phyloP scores from a whole-genome alignment of 768 basidiomycete genomes.

The Suillus paluster region DNA sequence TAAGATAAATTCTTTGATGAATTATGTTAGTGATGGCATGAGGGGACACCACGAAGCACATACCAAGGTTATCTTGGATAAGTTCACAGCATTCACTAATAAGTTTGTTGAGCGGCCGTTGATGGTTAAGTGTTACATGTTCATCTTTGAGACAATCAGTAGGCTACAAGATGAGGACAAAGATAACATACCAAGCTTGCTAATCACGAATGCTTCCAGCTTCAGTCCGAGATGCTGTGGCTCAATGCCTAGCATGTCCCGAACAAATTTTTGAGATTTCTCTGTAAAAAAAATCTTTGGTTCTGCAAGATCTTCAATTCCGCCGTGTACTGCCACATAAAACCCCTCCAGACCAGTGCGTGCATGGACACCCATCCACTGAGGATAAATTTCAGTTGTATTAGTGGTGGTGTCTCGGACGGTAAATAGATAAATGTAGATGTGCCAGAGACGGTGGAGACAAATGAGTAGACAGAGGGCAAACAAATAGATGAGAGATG shows the following conservation, averaged over 20 bases:
- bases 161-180: background rate
- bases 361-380: conserved; percentile 10
- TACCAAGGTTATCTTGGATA: conserved; percentile 12
- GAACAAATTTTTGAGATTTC: conserved; percentile 11
- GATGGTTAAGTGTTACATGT: background rate
- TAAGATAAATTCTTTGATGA: conserved; percentile 4
- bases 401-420: too few species aligned
- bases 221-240: conserved; percentile 4
- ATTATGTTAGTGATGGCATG: conserved; percentile 3
- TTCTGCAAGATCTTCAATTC: conserved; percentile 6
- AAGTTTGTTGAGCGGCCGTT: conserved; percentile 9
- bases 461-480: too few species aligned
- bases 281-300: conserved; percentile 12
- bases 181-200: conserved; percentile 5
- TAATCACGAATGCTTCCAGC: conserved; percentile 8
- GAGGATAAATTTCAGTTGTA: background rate
- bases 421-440: too few species aligned
- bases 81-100: conserved; percentile 9
- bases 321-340: conserved; percentile 6
- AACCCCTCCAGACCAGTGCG: conserved; percentile 12
- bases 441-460: too few species aligned
- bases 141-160: conserved; percentile 1
- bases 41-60: background rate
- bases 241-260: conserved; percentile 5
- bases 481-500: too few species aligned